phyloP scores from a whole-genome alignment of 129 eudicot genomes.

The Flaveria trinervia region DNA sequence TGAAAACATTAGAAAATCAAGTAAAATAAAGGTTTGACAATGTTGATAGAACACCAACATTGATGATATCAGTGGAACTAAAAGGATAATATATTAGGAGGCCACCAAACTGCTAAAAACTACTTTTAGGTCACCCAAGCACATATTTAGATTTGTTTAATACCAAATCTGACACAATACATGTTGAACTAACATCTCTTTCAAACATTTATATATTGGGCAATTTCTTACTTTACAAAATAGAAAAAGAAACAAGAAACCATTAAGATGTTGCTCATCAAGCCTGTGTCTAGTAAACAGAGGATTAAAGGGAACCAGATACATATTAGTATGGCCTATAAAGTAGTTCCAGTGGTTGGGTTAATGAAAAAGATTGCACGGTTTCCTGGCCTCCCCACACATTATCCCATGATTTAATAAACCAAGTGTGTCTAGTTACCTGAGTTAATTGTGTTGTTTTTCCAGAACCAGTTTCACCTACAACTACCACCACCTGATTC shows the following conservation, averaged over 20 bases:
- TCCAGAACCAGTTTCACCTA: conserved; percentile 92
- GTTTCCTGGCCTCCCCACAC: background rate
- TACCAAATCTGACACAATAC: background rate
- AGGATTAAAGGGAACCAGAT: background rate
- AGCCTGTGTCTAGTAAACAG: background rate
- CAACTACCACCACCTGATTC: conserved; percentile 72
- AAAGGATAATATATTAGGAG: background rate
- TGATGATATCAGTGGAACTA: background rate
- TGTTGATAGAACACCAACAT: no score
- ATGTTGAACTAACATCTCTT: background rate
- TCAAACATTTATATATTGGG: background rate
- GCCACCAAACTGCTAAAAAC: background rate
- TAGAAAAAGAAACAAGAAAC: background rate
- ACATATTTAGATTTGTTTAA: background rate
- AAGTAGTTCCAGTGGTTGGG: background rate
- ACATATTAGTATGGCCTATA: background rate
- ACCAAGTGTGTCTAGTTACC: conserved; percentile 36
- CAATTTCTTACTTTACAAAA: background rate
- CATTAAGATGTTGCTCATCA: background rate
- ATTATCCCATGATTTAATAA: background rate
- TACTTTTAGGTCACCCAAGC: background rate
- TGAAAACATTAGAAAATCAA: conserved; percentile 1
- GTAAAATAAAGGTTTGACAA: background rate
- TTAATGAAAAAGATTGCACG: background rate
- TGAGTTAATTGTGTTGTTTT: conserved; percentile 84